Evolutionary conservation across 2,329 filamentous ascomycete genomes (phyloP).

Genomic region (Fusarium guadeloupense): DNA sequence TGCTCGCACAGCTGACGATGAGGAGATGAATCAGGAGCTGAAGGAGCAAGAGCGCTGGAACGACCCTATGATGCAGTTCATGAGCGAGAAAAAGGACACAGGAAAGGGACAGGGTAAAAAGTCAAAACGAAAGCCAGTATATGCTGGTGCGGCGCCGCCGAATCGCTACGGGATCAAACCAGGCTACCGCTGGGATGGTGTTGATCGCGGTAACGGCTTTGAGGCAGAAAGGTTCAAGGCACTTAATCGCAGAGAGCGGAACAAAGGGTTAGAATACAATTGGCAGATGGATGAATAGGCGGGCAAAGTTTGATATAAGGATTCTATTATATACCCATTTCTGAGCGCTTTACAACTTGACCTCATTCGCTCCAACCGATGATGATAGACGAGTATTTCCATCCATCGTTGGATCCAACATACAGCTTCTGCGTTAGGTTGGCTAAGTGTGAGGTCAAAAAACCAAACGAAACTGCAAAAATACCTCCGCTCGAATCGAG

Average conservation of each 20-base stretch:
- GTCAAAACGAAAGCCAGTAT: slow-evolving; percentile 68
- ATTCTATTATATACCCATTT: slow-evolving; percentile 41
- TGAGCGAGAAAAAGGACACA: slow-evolving; percentile 60
- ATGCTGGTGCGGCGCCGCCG: slow-evolving; percentile 81
- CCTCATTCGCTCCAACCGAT: background rate
- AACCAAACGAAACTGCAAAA: slow-evolving; percentile 9
- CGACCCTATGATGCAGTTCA: slow-evolving; percentile 87
- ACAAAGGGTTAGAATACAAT: slow-evolving; percentile 83
- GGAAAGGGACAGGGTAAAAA: slow-evolving; percentile 43
- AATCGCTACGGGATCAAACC: slow-evolving; percentile 95
- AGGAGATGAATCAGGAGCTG: slow-evolving; percentile 83
- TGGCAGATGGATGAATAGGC: slow-evolving; percentile 94
- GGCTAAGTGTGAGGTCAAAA: background rate
- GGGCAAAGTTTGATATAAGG: slow-evolving; percentile 7
- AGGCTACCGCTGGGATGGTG: slow-evolving; percentile 95
- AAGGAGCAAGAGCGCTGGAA: slow-evolving; percentile 85
- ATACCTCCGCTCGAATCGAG: slow-evolving; percentile 3
- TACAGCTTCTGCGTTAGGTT: background rate
- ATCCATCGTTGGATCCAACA: background rate
- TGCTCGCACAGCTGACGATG: slow-evolving; percentile 84
- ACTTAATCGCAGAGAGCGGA: slow-evolving; percentile 78
- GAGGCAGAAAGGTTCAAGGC: slow-evolving; percentile 93
- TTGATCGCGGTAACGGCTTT: slow-evolving; percentile 92
- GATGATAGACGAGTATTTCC: background rate
- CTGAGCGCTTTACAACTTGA: slow-evolving; percentile 12